A percentile compares a stretch with the other conserved stretches of the same genome.
These are phyloP conservation scores for Cucurbita moschata DNA, from an alignment of 306 rosid species.

Conservation along the genomic window DNA sequence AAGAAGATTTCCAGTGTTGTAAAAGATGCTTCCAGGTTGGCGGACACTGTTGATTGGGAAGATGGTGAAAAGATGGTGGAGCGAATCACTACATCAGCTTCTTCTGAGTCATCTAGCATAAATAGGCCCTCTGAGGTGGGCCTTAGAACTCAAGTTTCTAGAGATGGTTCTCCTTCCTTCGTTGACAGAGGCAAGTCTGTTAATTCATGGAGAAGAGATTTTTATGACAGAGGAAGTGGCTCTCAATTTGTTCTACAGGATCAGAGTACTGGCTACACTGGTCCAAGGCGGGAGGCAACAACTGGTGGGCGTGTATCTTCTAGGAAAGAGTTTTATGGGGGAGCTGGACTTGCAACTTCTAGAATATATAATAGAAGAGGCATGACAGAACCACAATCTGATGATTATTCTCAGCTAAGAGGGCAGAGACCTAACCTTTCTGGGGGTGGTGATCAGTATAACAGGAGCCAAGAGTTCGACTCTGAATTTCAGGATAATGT, in stretches of 20 bases:
- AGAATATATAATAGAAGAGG: conserved; percentile 41
- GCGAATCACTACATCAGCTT: conserved; percentile 61
- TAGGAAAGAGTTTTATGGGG: conserved; percentile 56
- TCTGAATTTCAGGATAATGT: conserved; percentile 59
- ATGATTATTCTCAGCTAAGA: conserved; percentile 41
- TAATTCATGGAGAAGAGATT: conserved; percentile 73
- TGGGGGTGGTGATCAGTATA: conserved; percentile 49
- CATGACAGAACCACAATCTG: conserved; percentile 36
- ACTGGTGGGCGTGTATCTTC: conserved; percentile 42
- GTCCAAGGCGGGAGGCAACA: conserved; percentile 40
- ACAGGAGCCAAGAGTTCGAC: conserved; percentile 45
- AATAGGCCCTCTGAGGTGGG: conserved; percentile 52
- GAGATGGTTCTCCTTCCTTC: conserved; percentile 42
- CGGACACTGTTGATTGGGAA: conserved; percentile 77
- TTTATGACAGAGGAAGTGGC: conserved; percentile 52
- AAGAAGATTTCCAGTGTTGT: conserved; percentile 23
- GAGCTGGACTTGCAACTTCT: conserved; percentile 44
- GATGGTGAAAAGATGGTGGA: conserved; percentile 89
- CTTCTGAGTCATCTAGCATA: conserved; percentile 70
- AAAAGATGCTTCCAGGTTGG: conserved; percentile 35
- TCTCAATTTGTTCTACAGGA: conserved; percentile 41
- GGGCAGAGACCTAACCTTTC: conserved; percentile 65
- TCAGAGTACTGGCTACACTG: conserved; percentile 37
- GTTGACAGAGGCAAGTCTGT: conserved; percentile 54
- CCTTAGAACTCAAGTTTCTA: conserved; percentile 43